These are phyloP conservation scores for Backusella tuberculispora DNA, from an alignment of 192 early-diverging fungal genomes.

Conservation along the genomic window DNA sequence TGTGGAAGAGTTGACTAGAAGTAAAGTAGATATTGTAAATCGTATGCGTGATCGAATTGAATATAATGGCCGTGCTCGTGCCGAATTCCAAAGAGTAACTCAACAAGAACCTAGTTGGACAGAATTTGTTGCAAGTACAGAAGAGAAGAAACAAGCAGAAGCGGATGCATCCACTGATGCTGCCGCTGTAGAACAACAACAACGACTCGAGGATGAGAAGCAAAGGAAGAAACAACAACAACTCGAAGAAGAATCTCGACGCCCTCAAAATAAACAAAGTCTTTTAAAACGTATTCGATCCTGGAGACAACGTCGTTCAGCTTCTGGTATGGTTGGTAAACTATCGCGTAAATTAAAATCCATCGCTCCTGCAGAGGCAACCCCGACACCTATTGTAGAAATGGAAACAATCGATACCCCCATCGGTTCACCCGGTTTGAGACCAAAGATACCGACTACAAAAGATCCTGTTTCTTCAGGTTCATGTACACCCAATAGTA, in stretches of 20 bases:
- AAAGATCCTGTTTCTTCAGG: neutral
- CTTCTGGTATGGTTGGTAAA: slow-evolving; percentile 3
- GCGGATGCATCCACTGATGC: neutral
- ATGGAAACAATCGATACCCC: slow-evolving; percentile 48
- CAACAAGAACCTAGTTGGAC: slow-evolving; percentile 41
- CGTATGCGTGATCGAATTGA: slow-evolving; percentile 45
- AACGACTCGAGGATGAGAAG: neutral
- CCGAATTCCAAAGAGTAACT: slow-evolving; percentile 36
- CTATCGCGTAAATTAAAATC: neutral
- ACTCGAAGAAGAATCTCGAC: neutral
- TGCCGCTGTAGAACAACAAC: neutral
- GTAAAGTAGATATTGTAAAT: slow-evolving; percentile 41
- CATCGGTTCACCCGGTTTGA: slow-evolving; percentile 39
- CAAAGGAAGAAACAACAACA: neutral
- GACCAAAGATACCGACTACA: slow-evolving; percentile 14
- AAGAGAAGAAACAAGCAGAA: slow-evolving; percentile 1
- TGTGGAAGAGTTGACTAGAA: slow-evolving; percentile 35
- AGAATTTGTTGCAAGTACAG: slow-evolving; percentile 34
- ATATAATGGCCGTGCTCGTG: slow-evolving; percentile 37
- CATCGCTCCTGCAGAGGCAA: neutral
- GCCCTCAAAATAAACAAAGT: neutral
- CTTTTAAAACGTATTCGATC: slow-evolving; percentile 28
- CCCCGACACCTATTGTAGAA: slow-evolving; percentile 37
- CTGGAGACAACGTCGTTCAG: slow-evolving; percentile 19
- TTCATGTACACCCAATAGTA: slow-evolving; percentile 18